Percentiles rank a stretch among this genome's conserved stretches.
phyloP scores from a whole-genome alignment of 164 flowering plant genomes.

The Echeveria elegans region DNA sequence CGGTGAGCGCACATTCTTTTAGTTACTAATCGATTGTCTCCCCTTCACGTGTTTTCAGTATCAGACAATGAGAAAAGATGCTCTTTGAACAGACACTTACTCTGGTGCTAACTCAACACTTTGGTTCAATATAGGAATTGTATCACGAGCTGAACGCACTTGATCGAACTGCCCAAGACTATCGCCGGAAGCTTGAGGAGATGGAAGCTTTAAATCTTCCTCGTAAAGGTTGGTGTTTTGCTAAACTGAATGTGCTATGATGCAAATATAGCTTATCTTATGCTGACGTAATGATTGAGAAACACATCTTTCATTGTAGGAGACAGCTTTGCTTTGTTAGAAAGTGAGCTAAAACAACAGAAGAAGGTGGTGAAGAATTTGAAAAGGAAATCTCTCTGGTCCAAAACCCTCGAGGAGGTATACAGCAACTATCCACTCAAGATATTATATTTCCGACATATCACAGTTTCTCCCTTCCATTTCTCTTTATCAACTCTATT shows the following conservation, averaged over 20 bases:
- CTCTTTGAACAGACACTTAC: no score
- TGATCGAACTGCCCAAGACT: conserved; percentile 65
- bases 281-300: neutral
- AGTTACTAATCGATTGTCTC: neutral
- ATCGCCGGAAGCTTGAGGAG: conserved; percentile 41
- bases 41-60: neutral
- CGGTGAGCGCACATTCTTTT: conserved; percentile 39
- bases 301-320: conserved; percentile 27
- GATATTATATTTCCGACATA: no score
- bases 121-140: conserved; percentile 35
- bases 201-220: conserved; percentile 41
- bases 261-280: neutral
- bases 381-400: conserved; percentile 79
- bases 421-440: neutral
- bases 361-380: conserved; percentile 59
- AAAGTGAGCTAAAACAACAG: conserved; percentile 59
- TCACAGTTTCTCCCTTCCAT: no score
- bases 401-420: conserved; percentile 66
- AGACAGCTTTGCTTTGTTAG: conserved; percentile 45
- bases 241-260: neutral
- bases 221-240: conserved; percentile 56
- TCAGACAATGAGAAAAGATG: no score
- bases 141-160: conserved; percentile 55
- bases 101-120: no score
- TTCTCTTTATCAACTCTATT: no score